Percentiles rank a stretch among this genome's conserved stretches.
Conservation (phyloP, 805 yeast genomes). For the Vanderwaltozyma polyspora region DNA sequence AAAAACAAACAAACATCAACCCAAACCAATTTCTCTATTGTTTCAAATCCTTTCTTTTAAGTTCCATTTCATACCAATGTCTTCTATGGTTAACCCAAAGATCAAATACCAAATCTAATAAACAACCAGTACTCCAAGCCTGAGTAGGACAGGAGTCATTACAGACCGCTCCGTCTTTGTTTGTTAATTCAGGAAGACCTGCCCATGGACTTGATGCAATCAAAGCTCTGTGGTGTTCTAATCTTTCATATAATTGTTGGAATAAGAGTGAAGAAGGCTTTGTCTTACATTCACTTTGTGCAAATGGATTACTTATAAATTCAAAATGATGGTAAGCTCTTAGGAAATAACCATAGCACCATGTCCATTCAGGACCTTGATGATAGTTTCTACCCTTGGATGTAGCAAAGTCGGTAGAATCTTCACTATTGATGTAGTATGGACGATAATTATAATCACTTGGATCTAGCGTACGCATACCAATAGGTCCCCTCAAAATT, state of each 20-base stretch:
- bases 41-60: no score
- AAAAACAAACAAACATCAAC: no score
- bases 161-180: conserved; percentile 75
- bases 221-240: conserved; percentile 60
- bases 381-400: conserved; percentile 94
- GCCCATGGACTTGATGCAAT: conserved; percentile 77
- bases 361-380: conserved; percentile 98
- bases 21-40: no score
- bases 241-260: conserved; percentile 47
- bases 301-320: conserved; percentile 27
- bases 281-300: conserved; percentile 22
- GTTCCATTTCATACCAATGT: no score
- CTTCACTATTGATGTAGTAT: conserved; percentile 69
- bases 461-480: conserved; percentile 88
- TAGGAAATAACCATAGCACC: conserved; percentile 81
- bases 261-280: conserved; percentile 41
- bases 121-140: conserved; percentile 89
- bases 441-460: conserved; percentile 88
- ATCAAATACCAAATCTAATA: conserved; percentile 70
- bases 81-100: no score
- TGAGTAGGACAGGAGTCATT: conserved; percentile 88
- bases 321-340: conserved; percentile 61
- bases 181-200: conserved; percentile 85
- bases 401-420: conserved; percentile 78
- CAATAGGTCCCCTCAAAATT: conserved; percentile 75